These are phyloP conservation scores for Lagenidium sp. DNA, from an alignment of 352 stramenopile genomes.

Conservation along the genomic window DNA sequence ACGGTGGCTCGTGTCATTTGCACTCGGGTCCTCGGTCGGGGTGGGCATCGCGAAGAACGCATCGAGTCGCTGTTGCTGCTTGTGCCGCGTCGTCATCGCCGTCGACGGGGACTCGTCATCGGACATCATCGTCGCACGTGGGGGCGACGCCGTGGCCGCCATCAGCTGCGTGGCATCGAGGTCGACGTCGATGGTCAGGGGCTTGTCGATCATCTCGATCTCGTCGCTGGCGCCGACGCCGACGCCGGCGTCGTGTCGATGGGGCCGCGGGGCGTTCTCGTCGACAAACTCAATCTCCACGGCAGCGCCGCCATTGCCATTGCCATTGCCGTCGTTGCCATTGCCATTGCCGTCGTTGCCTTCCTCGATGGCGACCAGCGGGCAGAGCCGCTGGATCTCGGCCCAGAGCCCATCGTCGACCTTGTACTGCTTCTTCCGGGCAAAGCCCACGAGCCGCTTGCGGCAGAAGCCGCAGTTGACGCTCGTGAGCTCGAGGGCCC, in stretches of 20 bases:
- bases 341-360: constrained; percentile 12
- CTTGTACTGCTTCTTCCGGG: constrained; percentile 64
- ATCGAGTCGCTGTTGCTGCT: constrained; percentile 10
- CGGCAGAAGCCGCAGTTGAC: constrained; percentile 76
- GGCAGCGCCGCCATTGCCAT: constrained; percentile 5
- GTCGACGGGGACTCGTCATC: not conserved
- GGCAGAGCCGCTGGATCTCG: constrained; percentile 36
- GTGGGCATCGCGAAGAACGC: constrained; percentile 8
- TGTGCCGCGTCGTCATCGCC: not conserved
- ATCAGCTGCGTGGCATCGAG: not conserved
- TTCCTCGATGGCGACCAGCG: constrained; percentile 20
- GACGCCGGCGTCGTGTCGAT: constrained; percentile 2
- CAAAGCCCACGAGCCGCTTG: constrained; percentile 65
- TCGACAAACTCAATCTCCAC: constrained; percentile 15
- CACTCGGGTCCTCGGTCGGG: not conserved
- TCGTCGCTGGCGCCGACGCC: constrained; percentile 4
- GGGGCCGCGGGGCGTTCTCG: constrained; percentile 9
- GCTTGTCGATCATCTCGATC: too few relatives aligned
- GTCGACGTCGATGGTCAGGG: not conserved
- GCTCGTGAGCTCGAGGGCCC: constrained; percentile 59
- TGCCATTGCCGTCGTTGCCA: not conserved
- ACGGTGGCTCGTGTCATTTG: not conserved
- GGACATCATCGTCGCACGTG: not conserved
- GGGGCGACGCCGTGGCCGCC: not conserved
- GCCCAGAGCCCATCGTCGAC: constrained; percentile 52